Base-by-base conservation (phyloP, 2,329 filamentous ascomycete genomes). In the Metarhizium rileyi region DNA sequence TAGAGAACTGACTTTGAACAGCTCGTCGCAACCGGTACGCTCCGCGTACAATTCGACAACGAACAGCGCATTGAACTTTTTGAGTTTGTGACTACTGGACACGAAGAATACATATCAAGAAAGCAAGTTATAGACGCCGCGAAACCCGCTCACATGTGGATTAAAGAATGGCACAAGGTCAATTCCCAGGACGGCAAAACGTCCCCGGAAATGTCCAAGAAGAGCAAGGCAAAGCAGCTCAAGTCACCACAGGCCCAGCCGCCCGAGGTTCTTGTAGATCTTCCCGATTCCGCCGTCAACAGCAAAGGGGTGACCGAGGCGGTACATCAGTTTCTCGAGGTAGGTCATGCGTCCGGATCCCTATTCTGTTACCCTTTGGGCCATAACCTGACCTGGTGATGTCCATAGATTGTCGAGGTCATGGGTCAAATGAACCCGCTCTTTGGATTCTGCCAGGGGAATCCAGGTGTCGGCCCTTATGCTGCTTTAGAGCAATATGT, bases 21-120 rank as follows among this genome's bases (percentile, higher is more conserved):
- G 84, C 74, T 94, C 36, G 81, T 94, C 46, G 83, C 86, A 9
- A 80, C 74, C n/a, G 91, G 91, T 41, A 81, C 76, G 4, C 70
- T 97, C 25, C 82, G 83, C 45, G 90, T 85, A 1, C 81, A 88
- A 53, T 95, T 95, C 61, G 86, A 94, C 58, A 72, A 71, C 8
- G 78, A 86, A 35, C 84, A 89, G 53, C 89, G 86, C 64, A 84
- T 98, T 52, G 88, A 95, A 53, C 74, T 89, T 52, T 77, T 97
- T 45, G 88, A 95, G 59, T 90, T 97, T 57, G 75, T 83, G 44
- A 88, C 87, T 1, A 78, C 74, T 33, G 77, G 75, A 46, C 86
- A 94, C 59, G 87, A 90, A 57, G 90, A 97, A 67, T 95, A 86
- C 59, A 73, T 97, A 43, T 84, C 90, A 22, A 81, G 88, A 48